Evolutionary conservation across 345 rosid genomes (phyloP), one percentile per base, ranked within the genome.

Genomic region (Salix brachista): DNA sequence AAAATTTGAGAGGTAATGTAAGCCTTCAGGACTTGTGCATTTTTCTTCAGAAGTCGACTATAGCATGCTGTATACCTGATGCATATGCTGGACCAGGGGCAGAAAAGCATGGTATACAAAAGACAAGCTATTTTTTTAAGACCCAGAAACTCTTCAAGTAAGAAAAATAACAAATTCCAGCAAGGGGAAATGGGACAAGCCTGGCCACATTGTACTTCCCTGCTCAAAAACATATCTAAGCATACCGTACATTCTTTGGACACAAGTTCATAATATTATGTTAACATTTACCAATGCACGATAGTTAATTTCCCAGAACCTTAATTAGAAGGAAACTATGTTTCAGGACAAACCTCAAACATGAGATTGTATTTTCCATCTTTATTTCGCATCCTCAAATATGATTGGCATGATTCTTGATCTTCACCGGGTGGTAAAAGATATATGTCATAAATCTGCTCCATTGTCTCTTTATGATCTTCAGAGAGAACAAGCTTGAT

Each of bases 371-470:
- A 96, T 85, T 92, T 94, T 84, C 98, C 99, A 77, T 96, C 98
- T 89, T 92, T 96, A 75, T 96, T 96, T 82, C 98, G 88, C 98
- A 96, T 96, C 85, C 99, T 91, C 81, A 94, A 77, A 83, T 96
- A 96, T 48, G 99, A 96, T 72, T 96, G 98, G 75, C 99, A 96
- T 46, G 98, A 82, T 85, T 94, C 97, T 54, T 91, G 92, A 88
- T 96, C 98, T 90, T 96, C 99, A 78, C 98, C 99, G 5, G 98
- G 99, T 71, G 99, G 99, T 74, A 96, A 88, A 77, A 96, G 97
- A 86, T 96, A 94, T 79, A 96, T 96, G 76, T 96, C 99, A 83
- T 94, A 96, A 3, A 86, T 94, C 88, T 96, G 91, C 88, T 96
- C 99, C 70, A 73, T 84, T 21, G 87, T 85, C 83, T 94, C 97